A percentile compares a stretch with the other conserved stretches of the same genome.
Conservation (phyloP, 2,329 filamentous ascomycete species). For the Aspergillus brunneoviolaceus region DNA sequence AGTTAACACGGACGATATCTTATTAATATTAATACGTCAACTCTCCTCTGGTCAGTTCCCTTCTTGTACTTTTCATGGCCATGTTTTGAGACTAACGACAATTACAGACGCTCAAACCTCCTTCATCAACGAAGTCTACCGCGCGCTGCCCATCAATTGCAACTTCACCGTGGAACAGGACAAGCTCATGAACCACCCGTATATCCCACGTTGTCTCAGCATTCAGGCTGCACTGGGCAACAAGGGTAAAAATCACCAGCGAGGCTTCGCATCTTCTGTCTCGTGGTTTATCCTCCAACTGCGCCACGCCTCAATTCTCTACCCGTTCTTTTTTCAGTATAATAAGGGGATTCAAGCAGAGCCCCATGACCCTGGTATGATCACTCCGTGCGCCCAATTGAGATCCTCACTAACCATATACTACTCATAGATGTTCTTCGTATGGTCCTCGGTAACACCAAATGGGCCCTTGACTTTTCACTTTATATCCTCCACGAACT, state of each 20-base stretch:
- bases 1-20: constrained; percentile 66
- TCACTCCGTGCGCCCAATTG: background rate
- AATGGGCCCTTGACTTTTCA: constrained; percentile 71
- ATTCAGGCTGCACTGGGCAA: constrained; percentile 78
- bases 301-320: constrained; percentile 65
- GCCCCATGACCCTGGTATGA: constrained; percentile 58
- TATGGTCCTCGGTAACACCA: constrained; percentile 70
- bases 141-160: constrained; percentile 68
- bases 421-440: constrained; percentile 63
- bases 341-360: constrained; percentile 52
- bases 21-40: constrained; percentile 63
- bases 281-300: constrained; percentile 73
- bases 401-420: background rate
- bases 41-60: constrained; percentile 38
- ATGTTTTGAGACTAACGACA: constrained; percentile 18
- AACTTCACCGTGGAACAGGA: constrained; percentile 83
- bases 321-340: constrained; percentile 65
- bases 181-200: constrained; percentile 68
- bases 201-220: constrained; percentile 73
- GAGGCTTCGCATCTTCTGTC: constrained; percentile 69
- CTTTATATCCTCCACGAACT: constrained; percentile 57
- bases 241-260: constrained; percentile 59
- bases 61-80: constrained; percentile 36
- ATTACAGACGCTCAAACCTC: constrained; percentile 58
- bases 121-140: constrained; percentile 66